Evolutionary conservation across 2,329 filamentous ascomycete genomes (phyloP).

Genomic region (Fusarium stilboides): DNA sequence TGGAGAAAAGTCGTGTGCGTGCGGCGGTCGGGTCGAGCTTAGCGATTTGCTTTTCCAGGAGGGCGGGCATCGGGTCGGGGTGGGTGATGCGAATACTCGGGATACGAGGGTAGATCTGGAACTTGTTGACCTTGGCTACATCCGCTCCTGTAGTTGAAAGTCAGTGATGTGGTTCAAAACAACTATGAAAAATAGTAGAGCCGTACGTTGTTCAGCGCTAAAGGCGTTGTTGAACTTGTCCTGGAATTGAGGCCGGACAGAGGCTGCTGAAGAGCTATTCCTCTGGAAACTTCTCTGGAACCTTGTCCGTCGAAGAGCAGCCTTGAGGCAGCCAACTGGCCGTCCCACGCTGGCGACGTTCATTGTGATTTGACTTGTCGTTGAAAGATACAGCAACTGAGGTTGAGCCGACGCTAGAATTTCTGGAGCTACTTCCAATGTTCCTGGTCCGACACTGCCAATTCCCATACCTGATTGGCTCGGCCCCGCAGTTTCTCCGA

Average conservation of each 20-base stretch:
- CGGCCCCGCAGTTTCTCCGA: slow-evolving; percentile 53
- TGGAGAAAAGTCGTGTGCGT: slow-evolving; percentile 86
- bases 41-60: slow-evolving; percentile 78
- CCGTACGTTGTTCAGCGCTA: slow-evolving; percentile 56
- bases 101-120: slow-evolving; percentile 70
- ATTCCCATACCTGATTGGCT: slow-evolving; percentile 56
- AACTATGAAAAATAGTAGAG: slow-evolving; percentile 28
- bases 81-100: slow-evolving; percentile 69
- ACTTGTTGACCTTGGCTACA: slow-evolving; percentile 56
- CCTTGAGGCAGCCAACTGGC: slow-evolving; percentile 80
- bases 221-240: slow-evolving; percentile 45
- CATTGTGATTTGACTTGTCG: slow-evolving; percentile 57
- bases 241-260: slow-evolving; percentile 33
- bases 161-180: slow-evolving; percentile 29
- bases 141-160: slow-evolving; percentile 51
- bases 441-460: slow-evolving; percentile 23
- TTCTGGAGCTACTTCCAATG: slow-evolving; percentile 46
- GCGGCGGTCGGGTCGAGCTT: slow-evolving; percentile 88
- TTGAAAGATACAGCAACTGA: slow-evolving; percentile 39
- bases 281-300: slow-evolving; percentile 63
- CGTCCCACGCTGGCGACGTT: slow-evolving; percentile 75
- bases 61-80: slow-evolving; percentile 77
- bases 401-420: slow-evolving; percentile 47
- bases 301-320: slow-evolving; percentile 71
- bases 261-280: slow-evolving; percentile 63